Evolutionary conservation across 768 basidiomycete genomes (phyloP).

Genomic region (Mycena epipterygia): DNA sequence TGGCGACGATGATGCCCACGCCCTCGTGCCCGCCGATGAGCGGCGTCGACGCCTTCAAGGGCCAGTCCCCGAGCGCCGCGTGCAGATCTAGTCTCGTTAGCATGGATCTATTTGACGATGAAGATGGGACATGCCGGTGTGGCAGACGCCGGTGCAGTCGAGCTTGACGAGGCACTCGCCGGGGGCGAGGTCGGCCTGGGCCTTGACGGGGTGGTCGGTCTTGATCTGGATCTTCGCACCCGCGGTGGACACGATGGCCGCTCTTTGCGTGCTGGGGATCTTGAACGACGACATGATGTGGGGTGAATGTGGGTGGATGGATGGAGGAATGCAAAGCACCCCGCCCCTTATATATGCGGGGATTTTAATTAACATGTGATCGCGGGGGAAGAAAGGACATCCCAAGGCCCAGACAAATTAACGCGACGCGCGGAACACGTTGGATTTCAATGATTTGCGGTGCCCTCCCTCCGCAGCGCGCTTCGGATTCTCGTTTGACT

Average conservation of each 20-base stretch:
- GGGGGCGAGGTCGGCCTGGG: slow-evolving; percentile 67
- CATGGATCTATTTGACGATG: too few species aligned
- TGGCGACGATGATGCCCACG: slow-evolving; percentile 84
- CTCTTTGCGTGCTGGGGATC: slow-evolving; percentile 57
- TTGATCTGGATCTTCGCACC: slow-evolving; percentile 52
- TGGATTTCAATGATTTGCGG: too few species aligned
- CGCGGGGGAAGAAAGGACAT: too few species aligned
- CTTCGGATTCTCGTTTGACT: too few species aligned
- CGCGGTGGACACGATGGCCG: slow-evolving; percentile 54
- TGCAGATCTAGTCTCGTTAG: slow-evolving; percentile 70
- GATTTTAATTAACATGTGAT: too few species aligned
- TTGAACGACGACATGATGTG: slow-evolving; percentile 21
- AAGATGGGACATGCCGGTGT: not conserved
- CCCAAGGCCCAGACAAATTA: too few species aligned
- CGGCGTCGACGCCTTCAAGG: slow-evolving; percentile 68
- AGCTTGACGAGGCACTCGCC: slow-evolving; percentile 85
- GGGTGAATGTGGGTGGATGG: not conserved
- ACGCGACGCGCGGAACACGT: too few species aligned
- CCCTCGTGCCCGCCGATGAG: slow-evolving; percentile 90
- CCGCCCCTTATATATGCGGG: too few species aligned
- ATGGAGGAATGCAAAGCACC: too few species aligned
- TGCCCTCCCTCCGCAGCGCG: too few species aligned
- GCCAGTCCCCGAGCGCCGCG: slow-evolving; percentile 82
- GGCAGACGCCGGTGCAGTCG: slow-evolving; percentile 72
- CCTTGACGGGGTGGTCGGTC: slow-evolving; percentile 68